Conservation (phyloP, 805 yeast genomes). For the Tetrapisispora fleetii region DNA sequence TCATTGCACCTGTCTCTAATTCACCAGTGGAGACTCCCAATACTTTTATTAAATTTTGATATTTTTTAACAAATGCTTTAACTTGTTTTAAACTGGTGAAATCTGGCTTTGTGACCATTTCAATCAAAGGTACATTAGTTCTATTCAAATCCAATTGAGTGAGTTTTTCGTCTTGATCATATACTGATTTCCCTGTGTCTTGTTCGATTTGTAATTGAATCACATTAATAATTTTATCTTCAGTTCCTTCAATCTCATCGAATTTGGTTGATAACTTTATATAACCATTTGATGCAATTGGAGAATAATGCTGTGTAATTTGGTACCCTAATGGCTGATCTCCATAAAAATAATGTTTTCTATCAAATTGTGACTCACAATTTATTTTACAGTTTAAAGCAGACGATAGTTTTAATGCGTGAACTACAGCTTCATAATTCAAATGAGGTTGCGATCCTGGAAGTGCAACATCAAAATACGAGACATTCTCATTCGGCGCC, state of each 20-base stretch:
- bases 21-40: conserved; percentile 79
- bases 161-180: conserved; percentile 30
- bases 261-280: conserved; percentile 38
- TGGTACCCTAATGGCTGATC: conserved; percentile 97
- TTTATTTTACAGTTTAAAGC: conserved; percentile 57
- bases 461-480: conserved; percentile 73
- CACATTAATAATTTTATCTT: conserved; percentile 42
- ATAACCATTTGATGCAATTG: conserved; percentile 63
- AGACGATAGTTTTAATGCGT: conserved; percentile 63
- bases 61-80: conserved; percentile 68
- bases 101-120: conserved; percentile 87
- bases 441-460: conserved; percentile 90
- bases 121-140: conserved; percentile 78
- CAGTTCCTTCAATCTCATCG: conserved; percentile 42
- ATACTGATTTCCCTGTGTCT: conserved; percentile 79
- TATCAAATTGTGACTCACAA: conserved; percentile 58
- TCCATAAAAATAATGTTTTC: conserved; percentile 93
- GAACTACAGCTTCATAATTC: conserved; percentile 61
- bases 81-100: conserved; percentile 59
- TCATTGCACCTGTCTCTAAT: conserved; percentile 86
- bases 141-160: conserved; percentile 71
- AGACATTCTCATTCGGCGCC: conserved; percentile 57
- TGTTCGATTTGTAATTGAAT: conserved; percentile 88
- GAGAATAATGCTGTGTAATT: conserved; percentile 79
- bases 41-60: conserved; percentile 59